A percentile compares a stretch with the other conserved stretches of the same genome.
phyloP scores from a whole-genome alignment of 192 early-diverging fungal species.

The Coemansia javaensis region DNA sequence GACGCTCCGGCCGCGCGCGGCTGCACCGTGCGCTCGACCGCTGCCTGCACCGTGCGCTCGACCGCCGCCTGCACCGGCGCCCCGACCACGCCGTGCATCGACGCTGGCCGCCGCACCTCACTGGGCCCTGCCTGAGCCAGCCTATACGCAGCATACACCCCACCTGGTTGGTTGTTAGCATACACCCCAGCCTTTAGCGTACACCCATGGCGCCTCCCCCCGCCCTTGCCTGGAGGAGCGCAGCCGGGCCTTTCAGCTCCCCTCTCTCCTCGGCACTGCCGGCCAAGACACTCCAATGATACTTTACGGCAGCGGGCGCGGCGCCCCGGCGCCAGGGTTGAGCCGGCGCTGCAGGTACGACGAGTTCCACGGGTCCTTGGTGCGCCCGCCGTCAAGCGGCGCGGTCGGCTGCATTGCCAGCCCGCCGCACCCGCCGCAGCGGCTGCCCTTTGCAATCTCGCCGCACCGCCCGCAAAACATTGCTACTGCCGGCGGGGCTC shows the following conservation, averaged over 20 bases:
- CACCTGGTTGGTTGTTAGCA: no score
- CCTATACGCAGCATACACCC: no score
- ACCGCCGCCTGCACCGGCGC: slow-evolving; percentile 36
- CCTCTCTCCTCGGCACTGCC: no score
- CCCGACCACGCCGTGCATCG: slow-evolving; percentile 35
- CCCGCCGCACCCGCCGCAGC: slow-evolving; percentile 36
- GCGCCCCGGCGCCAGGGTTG: slow-evolving; percentile 9
- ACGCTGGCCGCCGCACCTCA: slow-evolving; percentile 9
- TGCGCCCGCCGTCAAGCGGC: slow-evolving; percentile 9
- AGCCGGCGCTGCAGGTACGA: slow-evolving; percentile 39
- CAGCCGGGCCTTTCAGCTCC: no score
- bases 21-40: slow-evolving; percentile 8
- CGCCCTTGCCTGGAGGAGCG: no score
- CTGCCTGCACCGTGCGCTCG: slow-evolving; percentile 27
- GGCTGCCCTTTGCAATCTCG: slow-evolving; percentile 15
- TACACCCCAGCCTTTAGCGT: no score
- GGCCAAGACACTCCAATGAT: no score
- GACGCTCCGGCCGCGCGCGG: slow-evolving; percentile 1
- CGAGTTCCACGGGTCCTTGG: slow-evolving; percentile 48
- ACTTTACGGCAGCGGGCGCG: slow-evolving; percentile 18
- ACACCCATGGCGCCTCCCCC: no score
- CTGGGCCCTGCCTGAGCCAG: no score
- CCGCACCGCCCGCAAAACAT: slow-evolving; percentile 48
- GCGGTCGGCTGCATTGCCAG: slow-evolving; percentile 27
- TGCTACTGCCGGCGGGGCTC: no score